phyloP scores from a whole-genome alignment of 176 grass and related monocot species.

The Olyra latifolia region DNA sequence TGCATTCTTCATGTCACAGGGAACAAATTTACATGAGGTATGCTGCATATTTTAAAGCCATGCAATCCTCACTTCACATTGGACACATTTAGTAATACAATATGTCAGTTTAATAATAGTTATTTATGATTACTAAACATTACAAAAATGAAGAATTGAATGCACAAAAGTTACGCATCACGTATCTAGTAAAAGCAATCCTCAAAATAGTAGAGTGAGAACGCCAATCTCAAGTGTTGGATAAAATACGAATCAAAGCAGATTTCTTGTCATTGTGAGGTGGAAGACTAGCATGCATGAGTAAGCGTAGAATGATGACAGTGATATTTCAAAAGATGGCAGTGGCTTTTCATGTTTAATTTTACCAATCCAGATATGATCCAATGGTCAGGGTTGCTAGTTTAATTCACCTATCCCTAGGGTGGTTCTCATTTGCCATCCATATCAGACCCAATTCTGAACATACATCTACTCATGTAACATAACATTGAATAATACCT shows the following conservation, averaged over 20 bases:
- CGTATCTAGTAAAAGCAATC: not conserved
- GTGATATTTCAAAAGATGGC: not conserved
- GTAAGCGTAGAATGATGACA: not conserved
- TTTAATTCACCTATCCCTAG: not conserved
- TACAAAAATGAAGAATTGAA: not conserved
- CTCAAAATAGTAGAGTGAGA: not conserved
- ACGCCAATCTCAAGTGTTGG: not conserved
- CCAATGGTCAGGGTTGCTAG: not conserved
- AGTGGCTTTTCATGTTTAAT: not conserved
- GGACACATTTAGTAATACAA: not conserved
- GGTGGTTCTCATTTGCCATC: not conserved
- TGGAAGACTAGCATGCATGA: constrained; percentile 17
- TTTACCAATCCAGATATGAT: constrained; percentile 20
- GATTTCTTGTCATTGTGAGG: constrained; percentile 13
- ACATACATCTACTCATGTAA: constrained; percentile 9
- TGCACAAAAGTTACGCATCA: not conserved
- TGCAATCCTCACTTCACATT: not conserved
- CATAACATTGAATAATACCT: not conserved
- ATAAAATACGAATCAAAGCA: constrained; percentile 1
- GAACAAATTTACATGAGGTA: constrained; percentile 5
- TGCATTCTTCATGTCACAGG: constrained; percentile 19
- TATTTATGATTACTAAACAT: not conserved
- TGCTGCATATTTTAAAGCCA: not conserved
- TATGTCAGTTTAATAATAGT: not conserved
- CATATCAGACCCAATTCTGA: not conserved